Conservation (phyloP, 202 grass and related monocot genomes). For the Miscanthus sacchariflorus region DNA sequence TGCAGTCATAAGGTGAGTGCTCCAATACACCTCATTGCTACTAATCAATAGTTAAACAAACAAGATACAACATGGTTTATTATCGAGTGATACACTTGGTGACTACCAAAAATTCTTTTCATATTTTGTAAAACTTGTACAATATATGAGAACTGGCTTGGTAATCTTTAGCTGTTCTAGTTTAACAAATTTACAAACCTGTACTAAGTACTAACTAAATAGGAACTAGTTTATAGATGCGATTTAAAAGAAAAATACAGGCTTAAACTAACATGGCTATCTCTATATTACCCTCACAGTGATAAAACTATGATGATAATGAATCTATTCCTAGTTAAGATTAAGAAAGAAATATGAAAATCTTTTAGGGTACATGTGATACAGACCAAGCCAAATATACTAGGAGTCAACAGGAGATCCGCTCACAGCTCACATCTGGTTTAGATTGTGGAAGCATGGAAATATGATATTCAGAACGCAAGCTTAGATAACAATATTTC, state of each 20-base stretch:
- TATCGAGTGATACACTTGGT: neutral
- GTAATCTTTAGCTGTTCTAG: neutral
- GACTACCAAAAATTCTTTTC: neutral
- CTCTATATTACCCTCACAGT: no score
- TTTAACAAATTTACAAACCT: neutral
- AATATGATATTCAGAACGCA: conserved; percentile 6
- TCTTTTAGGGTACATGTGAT: neutral
- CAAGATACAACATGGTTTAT: neutral
- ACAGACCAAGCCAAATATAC: neutral
- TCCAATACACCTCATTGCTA: neutral
- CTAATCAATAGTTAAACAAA: neutral
- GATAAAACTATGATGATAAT: conserved; percentile 7
- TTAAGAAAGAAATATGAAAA: neutral
- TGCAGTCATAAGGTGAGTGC: neutral
- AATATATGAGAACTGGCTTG: neutral
- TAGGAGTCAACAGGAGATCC: neutral
- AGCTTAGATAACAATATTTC: neutral
- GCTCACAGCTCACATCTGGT: neutral
- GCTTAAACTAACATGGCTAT: neutral
- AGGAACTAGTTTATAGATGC: neutral
- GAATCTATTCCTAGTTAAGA: neutral
- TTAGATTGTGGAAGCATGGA: neutral
- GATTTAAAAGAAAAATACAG: neutral
- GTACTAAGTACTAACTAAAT: neutral
- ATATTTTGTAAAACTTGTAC: neutral